Percentiles rank a stretch among this genome's conserved stretches.
Conservation (phyloP, 2,329 filamentous ascomycete genomes). For the Colletotrichum lindemuthianum region DNA sequence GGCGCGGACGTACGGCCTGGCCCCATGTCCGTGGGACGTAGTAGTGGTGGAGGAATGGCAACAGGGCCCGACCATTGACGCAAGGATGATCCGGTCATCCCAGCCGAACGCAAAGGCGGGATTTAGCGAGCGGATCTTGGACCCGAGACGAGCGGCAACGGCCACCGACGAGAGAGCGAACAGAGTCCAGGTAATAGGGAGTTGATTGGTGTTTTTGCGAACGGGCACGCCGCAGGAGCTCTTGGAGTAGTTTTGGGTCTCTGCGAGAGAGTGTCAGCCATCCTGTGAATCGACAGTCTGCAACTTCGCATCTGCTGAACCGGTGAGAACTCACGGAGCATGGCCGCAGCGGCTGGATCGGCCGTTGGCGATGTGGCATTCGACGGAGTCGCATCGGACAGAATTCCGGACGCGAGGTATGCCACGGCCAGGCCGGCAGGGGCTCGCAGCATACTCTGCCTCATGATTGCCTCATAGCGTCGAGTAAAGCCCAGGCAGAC, state of each 20-base stretch:
- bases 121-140: slow-evolving; percentile 9
- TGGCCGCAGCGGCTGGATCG: neutral
- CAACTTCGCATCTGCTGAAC: neutral
- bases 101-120: slow-evolving; percentile 12
- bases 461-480: too few relatives aligned
- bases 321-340: slow-evolving; percentile 4
- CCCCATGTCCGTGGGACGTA: slow-evolving; percentile 68
- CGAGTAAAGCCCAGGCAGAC: too few relatives aligned
- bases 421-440: too few relatives aligned
- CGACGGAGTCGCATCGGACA: neutral
- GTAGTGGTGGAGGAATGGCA: too few relatives aligned
- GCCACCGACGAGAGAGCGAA: slow-evolving; percentile 10
- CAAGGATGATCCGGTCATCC: slow-evolving; percentile 20
- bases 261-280: neutral
- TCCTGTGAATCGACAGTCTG: neutral
- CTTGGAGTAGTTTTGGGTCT: slow-evolving; percentile 21
- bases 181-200: slow-evolving; percentile 17
- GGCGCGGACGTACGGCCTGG: slow-evolving; percentile 57
- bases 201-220: slow-evolving; percentile 4
- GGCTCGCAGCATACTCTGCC: too few relatives aligned
- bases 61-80: slow-evolving; percentile 1
- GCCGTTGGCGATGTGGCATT: slow-evolving; percentile 5
- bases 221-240: slow-evolving; percentile 14
- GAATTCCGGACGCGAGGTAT: too few relatives aligned
- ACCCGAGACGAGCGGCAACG: neutral